These are phyloP conservation scores for Aspergillus ustus DNA, from an alignment of 2,329 filamentous ascomycete species.

Conservation along the genomic window DNA sequence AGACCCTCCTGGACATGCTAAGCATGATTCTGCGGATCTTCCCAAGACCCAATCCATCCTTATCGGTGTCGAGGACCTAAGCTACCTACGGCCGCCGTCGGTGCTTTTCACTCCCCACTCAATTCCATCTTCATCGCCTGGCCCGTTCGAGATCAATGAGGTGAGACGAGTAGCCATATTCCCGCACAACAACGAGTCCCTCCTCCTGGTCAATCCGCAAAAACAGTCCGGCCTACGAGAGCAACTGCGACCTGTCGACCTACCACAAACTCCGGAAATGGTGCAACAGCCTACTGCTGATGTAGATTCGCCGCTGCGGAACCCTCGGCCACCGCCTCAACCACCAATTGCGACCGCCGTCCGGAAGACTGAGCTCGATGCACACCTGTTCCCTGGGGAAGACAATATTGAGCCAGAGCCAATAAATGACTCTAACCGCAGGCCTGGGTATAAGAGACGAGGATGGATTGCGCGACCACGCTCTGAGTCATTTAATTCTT, in stretches of 20 bases:
- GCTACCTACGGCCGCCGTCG: constrained; percentile 52
- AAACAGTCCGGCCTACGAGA: constrained; percentile 35
- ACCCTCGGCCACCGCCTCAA: constrained; percentile 61
- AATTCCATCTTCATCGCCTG: constrained; percentile 55
- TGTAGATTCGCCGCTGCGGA: constrained; percentile 62
- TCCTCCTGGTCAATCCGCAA: constrained; percentile 65
- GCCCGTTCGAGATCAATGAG: constrained; percentile 62
- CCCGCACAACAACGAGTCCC: constrained; percentile 66
- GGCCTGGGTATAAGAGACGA: constrained; percentile 45
- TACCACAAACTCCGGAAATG: constrained; percentile 35
- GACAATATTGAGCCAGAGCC: constrained; percentile 21
- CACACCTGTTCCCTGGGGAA: constrained; percentile 43
- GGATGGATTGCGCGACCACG: constrained; percentile 42
- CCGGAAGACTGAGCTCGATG: constrained; percentile 54
- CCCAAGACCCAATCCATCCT: constrained; percentile 44
- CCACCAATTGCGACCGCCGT: constrained; percentile 62
- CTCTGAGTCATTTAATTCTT: constrained; percentile 45
- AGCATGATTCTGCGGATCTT: constrained; percentile 29
- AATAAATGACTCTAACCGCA: constrained; percentile 30
- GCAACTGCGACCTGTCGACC: constrained; percentile 31
- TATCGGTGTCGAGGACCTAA: constrained; percentile 44
- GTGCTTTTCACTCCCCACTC: constrained; percentile 54
- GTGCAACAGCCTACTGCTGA: constrained; percentile 28
- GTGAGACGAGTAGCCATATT: constrained; percentile 65
- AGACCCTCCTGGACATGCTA: constrained; percentile 24